Base-by-base conservation (phyloP, 345 rosid species). In the Camelina sativa region DNA sequence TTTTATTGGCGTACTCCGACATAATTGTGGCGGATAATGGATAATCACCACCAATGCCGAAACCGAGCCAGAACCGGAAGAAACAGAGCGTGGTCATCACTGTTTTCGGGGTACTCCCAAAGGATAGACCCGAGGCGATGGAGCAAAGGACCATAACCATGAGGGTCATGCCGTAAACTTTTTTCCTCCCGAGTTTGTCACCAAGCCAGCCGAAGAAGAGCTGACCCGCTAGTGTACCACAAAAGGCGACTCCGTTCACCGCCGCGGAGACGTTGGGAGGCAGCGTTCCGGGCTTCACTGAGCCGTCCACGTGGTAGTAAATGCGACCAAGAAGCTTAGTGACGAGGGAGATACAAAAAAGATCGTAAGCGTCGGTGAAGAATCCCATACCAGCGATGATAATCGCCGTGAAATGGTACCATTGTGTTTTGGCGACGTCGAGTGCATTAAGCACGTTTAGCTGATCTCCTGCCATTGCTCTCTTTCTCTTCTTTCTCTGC, bases 181-280 rank as follows among this genome's bases (percentile, higher is more conserved):
- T 86, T 75, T 88, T 90, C 48, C 96, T 69, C 46, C 96, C 96
- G 76, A 88, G 54, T 59, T 88, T 90, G 56, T 90, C 91, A 28
- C 96, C 93, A 37, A 88, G 96, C 93, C 96, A 90, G 6, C 96
- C 96, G 19, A 90, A 89, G 75, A 89, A 89, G 56, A 89, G 90
- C 76, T 89, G 96, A 2, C 96, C 92, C 0, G 87, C 68, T 5
- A 90, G 84, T 12, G 92, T 88, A 34, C 92, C 96, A 5, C 85
- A 78, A 66, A 90, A 86, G 0, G 96, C 93, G 1, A 90, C 96
- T 6, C 96, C 91, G 47, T 88, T 90, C 28, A 90, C 93, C 2
- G 96, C 88, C 2, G 93, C 89, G 0, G 96, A 69, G 11, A 90
- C 91, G 62, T 85, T 88, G 22, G 93, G 90, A 54, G 96, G 96